Percentiles rank a stretch among this genome's conserved stretches.
Conservation (phyloP, 2,329 filamentous ascomycete species). For the Penicillium griseofulvum region DNA sequence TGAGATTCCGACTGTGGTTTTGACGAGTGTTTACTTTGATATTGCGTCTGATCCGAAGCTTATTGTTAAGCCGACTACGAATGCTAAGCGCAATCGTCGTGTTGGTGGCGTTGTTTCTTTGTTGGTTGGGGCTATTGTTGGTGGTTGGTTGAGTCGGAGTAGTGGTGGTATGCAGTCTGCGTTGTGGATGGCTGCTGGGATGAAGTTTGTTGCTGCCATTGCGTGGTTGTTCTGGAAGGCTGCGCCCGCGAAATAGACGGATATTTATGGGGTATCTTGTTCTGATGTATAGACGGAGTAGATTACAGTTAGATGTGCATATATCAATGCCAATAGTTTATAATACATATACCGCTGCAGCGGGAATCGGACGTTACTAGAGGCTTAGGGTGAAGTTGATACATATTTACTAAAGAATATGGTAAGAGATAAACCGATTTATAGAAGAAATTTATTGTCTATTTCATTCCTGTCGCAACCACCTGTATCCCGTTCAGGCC, state of each 20-base stretch:
- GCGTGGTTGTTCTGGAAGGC: constrained; percentile 42
- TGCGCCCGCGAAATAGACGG: constrained; percentile 18
- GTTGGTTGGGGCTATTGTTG: constrained; percentile 41
- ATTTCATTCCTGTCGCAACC: not conserved
- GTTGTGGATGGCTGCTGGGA: constrained; percentile 43
- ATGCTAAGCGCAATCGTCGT: constrained; percentile 40
- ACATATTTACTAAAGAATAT: too few relatives aligned
- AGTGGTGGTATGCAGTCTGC: constrained; percentile 44
- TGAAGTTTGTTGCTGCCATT: constrained; percentile 39
- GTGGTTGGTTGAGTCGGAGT: constrained; percentile 45
- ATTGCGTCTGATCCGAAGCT: constrained; percentile 44
- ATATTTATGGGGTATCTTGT: not conserved
- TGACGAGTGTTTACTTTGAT: constrained; percentile 49
- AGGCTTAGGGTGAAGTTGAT: too few relatives aligned
- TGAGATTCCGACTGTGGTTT: constrained; percentile 47
- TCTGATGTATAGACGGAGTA: not conserved
- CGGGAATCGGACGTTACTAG: too few relatives aligned
- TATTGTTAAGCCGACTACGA: constrained; percentile 32
- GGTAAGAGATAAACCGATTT: too few relatives aligned
- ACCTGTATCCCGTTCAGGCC: too few relatives aligned
- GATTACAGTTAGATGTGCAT: not conserved
- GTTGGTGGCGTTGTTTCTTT: constrained; percentile 39
- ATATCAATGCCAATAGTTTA: not conserved
- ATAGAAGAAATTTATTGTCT: not conserved
- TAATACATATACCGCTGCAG: too few relatives aligned